phyloP scores from a whole-genome alignment of 257 asterid species.

The Penstemon davidsonii region DNA sequence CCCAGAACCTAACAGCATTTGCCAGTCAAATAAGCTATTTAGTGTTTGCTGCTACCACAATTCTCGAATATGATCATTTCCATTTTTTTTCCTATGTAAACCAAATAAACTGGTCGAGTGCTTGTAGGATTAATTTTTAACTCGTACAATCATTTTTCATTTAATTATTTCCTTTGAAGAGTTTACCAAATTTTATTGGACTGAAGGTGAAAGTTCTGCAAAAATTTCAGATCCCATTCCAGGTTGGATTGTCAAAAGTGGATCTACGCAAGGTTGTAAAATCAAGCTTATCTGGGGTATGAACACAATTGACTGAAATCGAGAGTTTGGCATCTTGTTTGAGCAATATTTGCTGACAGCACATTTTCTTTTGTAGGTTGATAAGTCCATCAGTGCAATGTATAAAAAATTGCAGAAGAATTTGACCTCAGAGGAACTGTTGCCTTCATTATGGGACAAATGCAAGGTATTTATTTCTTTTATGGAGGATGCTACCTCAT shows the following conservation, averaged over 20 bases:
- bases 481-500: constrained; percentile 9
- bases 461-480: constrained; percentile 67
- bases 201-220: constrained; percentile 20
- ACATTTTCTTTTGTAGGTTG: constrained; percentile 56
- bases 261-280: constrained; percentile 91
- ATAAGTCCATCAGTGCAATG: constrained; percentile 78
- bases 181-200: constrained; percentile 16
- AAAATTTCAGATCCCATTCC: constrained; percentile 79
- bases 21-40: not conserved
- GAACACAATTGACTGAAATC: constrained; percentile 25
- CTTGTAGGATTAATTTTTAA: not conserved
- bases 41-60: not conserved
- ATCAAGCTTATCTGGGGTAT: constrained; percentile 89
- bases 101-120: not conserved
- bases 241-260: constrained; percentile 78
- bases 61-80: not conserved
- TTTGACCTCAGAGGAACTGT: constrained; percentile 78
- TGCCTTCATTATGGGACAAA: constrained; percentile 98
- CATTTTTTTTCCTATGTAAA: not conserved
- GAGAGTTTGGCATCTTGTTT: constrained; percentile 19
- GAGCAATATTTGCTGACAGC: constrained; percentile 20
- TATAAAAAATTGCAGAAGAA: constrained; percentile 88
- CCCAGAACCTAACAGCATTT: not conserved
- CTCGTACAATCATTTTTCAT: not conserved
- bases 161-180: not conserved